These are phyloP conservation scores for Coemansia sp. DNA, from an alignment of 192 early-diverging fungal genomes.

Conservation along the genomic window DNA sequence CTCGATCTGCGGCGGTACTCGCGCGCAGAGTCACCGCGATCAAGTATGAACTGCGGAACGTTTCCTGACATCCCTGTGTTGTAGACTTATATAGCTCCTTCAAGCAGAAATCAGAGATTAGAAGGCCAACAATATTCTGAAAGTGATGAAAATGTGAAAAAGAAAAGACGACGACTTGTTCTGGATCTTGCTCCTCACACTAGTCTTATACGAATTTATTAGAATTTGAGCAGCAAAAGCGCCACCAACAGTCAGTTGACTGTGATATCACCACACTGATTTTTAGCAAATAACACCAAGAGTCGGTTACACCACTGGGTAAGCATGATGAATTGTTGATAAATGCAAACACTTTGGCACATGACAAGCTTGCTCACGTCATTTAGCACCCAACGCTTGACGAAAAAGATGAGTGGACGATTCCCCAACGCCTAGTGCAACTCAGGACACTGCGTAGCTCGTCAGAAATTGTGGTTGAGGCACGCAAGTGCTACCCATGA, in stretches of 20 bases:
- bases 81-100: neutral
- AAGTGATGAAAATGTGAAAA: neutral
- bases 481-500: neutral
- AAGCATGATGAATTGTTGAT: no score
- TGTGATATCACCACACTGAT: no score
- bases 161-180: neutral
- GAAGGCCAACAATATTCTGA: neutral
- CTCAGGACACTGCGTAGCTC: neutral
- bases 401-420: no score
- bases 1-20: conserved; percentile 47
- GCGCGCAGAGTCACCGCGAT: conserved; percentile 38
- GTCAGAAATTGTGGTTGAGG: neutral
- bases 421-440: no score
- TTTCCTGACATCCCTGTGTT: neutral
- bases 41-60: conserved; percentile 41
- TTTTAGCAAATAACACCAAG: no score
- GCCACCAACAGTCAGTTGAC: no score
- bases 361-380: no score
- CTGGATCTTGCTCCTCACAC: conserved; percentile 3
- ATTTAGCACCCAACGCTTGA: no score
- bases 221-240: no score
- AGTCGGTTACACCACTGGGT: no score
- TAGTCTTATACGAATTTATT: neutral
- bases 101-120: neutral
- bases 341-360: no score